Conservation (phyloP, 2,329 filamentous ascomycete genomes). For the Scedosporium boydii region DNA sequence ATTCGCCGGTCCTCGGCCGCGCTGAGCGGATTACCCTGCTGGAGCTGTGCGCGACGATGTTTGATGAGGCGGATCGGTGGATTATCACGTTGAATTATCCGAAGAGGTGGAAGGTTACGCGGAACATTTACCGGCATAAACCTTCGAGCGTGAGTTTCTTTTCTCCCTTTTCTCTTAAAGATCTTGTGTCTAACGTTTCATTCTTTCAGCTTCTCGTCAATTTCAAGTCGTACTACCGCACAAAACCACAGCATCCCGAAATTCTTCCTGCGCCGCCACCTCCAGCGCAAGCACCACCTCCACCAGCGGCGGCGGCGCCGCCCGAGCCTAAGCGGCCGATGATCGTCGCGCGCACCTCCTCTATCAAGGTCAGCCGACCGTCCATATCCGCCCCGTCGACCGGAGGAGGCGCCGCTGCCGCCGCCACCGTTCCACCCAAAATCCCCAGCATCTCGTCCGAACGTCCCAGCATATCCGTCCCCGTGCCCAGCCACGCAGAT, state of each 20-base stretch:
- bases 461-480: background rate
- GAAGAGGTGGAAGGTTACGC: slow-evolving; percentile 29
- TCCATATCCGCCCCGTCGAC: background rate
- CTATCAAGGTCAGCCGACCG: slow-evolving; percentile 7
- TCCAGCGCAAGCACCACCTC: background rate
- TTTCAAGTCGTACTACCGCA: slow-evolving; percentile 29
- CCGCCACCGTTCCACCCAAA: background rate
- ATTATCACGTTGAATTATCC: slow-evolving; percentile 30
- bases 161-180: background rate
- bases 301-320: background rate
- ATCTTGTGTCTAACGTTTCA: background rate
- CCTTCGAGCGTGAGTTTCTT: background rate
- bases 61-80: slow-evolving; percentile 33
- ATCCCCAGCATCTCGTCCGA: background rate
- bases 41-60: slow-evolving; percentile 36
- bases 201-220: slow-evolving; percentile 22
- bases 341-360: slow-evolving; percentile 10
- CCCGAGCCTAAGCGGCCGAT: slow-evolving; percentile 8
- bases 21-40: slow-evolving; percentile 31
- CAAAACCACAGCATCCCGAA: slow-evolving; percentile 15
- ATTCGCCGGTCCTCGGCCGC: slow-evolving; percentile 28
- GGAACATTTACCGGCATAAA: slow-evolving; percentile 16
- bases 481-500: slow-evolving; percentile 4
- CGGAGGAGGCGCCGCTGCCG: background rate
- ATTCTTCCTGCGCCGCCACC: slow-evolving; percentile 4